Percentiles rank a stretch among this genome's conserved stretches.
Evolutionary conservation across 495 filamentous ascomycete genomes (phyloP).

Genomic region (Friedmanniomyces simplex): DNA sequence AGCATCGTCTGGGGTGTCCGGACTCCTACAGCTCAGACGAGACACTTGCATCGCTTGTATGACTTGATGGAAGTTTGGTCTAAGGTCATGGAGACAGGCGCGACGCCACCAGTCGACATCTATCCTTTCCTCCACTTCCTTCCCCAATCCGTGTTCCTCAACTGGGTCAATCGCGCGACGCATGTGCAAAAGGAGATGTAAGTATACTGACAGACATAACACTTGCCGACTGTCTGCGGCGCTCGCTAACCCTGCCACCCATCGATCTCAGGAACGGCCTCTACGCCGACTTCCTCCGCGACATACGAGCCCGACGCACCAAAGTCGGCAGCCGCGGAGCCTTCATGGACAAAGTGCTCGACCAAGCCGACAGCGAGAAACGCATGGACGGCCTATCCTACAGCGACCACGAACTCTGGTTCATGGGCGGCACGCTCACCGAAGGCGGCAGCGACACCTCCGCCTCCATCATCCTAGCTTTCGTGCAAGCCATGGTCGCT

Average conservation of each 20-base stretch:
- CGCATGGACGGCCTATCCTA: slow-evolving; percentile 4
- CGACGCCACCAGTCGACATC: slow-evolving; percentile 42
- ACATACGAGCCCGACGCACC: slow-evolving; percentile 13
- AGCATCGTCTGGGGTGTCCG: slow-evolving; percentile 38
- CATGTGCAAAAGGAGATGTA: slow-evolving; percentile 35
- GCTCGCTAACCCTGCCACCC: no score
- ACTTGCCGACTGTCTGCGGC: no score
- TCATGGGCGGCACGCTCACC: slow-evolving; percentile 25
- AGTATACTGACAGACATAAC: no score
- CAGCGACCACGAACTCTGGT: slow-evolving; percentile 13
- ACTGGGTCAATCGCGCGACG: slow-evolving; percentile 32
- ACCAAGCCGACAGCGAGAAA: slow-evolving; percentile 4
- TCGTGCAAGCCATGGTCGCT: slow-evolving; percentile 38
- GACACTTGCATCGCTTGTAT: slow-evolving; percentile 35
- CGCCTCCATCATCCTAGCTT: slow-evolving; percentile 27
- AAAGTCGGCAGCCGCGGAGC: slow-evolving; percentile 14
- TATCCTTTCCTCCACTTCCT: slow-evolving; percentile 37
- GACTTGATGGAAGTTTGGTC: slow-evolving; percentile 41
- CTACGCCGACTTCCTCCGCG: slow-evolving; percentile 27
- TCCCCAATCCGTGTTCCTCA: slow-evolving; percentile 35
- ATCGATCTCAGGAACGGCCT: no score
- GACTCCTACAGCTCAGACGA: slow-evolving; percentile 26
- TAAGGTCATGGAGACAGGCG: slow-evolving; percentile 38
- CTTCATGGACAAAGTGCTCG: slow-evolving; percentile 39
- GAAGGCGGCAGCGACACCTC: slow-evolving; percentile 43